Evolutionary conservation across 2,329 filamentous ascomycete species (phyloP), one percentile per base, ranked within the genome.

Genomic region (Mariannaea sp.): DNA sequence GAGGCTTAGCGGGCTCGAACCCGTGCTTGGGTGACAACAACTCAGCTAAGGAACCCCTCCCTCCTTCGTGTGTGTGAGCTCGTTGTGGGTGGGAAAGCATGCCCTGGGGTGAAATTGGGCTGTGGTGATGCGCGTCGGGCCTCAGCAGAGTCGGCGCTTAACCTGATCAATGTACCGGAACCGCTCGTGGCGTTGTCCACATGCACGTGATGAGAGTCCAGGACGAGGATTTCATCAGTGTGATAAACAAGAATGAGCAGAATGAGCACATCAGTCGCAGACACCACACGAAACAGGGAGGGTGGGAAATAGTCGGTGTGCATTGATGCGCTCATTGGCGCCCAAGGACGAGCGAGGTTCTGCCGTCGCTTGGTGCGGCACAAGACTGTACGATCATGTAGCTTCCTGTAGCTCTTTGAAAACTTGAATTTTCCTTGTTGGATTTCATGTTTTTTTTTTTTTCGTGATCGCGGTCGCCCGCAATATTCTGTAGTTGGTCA

Each of bases 241-340:
- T 19, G 35, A 19, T 35, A 36, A 33, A 27, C 32, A 42, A 44
- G 39, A 39, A 19, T 35, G 46, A 33, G 36, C 32, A 42, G 39
- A 44, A 39, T 44, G 41, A 45, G 43, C 45, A 44, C 43, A 52
- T 59, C 49, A 42, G 55, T 59, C 44, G 40, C 47, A 55, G 47
- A 44, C 54, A 44, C 49, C 33, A 56, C 55, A 55, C 52, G 53
- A 56, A 55, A 62, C 53, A 58, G 54, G 54, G 33, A 17, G 33
- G 22, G 22, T 24, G 8, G 33, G 48, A 59, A 65, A 64, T 60
- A 63, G 62, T 65, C 62, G 62, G 62, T 65, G 62, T 61, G 59
- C 44, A 33, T 50, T 49, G 49, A 56, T 58, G 40, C 47, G 49
- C 14, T 49, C 49, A 36, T 38, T 40, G 42, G 44, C 43, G 55